Evolutionary conservation across 2,329 filamentous ascomycete species (phyloP), one percentile per base, ranked within the genome.

Genomic region (Microcyclosporella mali): DNA sequence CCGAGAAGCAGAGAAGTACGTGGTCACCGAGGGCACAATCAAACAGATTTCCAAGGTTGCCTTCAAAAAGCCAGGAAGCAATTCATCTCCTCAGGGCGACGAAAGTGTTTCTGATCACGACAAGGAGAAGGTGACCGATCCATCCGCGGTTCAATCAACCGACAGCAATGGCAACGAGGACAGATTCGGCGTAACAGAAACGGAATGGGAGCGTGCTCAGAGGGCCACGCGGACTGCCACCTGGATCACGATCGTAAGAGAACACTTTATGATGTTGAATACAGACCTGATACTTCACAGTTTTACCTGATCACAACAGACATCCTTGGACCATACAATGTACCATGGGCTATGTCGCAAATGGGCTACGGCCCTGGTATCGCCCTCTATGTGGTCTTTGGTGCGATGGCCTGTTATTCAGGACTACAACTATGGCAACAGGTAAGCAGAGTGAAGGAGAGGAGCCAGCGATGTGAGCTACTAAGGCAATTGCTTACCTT

Each of bases 281-380:
- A 33, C 34, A 34, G 17, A 36, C 14, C n/a, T 16, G n/a, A n/a
- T 25, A 25, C 21, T 25, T 25, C 21, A 25, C 9, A 25, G 21
- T 51, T 73, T 55, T 74, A 68, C 50, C 53, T 71, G 29, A 69
- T 70, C 42, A 70, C 68, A 12, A 71, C 68, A 2, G 67, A 70
- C 43, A 62, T 68, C 18, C 57, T 68, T 1, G 66, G 66, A 3
- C 63, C 63, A 1, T 65, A 55, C 48, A 58, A 53, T 33, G 57
- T 62, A 3, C 63, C 63, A 12, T 66, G 59, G 55, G 58, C 62
- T 1, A 47, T 63, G 8, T 42, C 49, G 2, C 51, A 57, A 33
- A 53, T 63, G 46, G 59, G 59, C 1, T 64, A 57, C 33, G 62
- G 65, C 7, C 64, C 64, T 27, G 64, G 65, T n/a, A 49, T 64